phyloP scores from a whole-genome alignment of 2,329 filamentous ascomycete genomes.

The Arthroderma uncinatum region DNA sequence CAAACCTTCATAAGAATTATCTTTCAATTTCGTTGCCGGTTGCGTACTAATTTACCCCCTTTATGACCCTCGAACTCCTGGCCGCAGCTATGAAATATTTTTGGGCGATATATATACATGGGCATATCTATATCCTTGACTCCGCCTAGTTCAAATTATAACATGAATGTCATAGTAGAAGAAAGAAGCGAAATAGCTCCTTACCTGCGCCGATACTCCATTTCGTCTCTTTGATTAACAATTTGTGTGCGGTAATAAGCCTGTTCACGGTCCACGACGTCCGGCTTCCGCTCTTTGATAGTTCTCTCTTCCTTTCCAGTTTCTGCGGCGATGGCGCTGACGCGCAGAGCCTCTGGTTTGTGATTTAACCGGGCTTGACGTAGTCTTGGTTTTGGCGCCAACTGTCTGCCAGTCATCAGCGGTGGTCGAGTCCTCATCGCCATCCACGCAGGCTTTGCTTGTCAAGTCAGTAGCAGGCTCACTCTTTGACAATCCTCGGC shows the following conservation, averaged over 20 bases:
- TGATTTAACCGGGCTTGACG: not conserved
- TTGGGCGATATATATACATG: constrained; percentile 4
- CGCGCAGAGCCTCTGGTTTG: constrained; percentile 2
- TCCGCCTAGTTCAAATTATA: constrained; percentile 5
- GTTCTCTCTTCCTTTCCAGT: constrained; percentile 1
- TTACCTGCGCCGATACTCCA: constrained; percentile 3
- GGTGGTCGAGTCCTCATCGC: not conserved
- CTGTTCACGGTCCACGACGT: not conserved
- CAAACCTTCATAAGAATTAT: not conserved
- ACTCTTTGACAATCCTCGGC: constrained; percentile 16
- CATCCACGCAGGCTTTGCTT: not conserved
- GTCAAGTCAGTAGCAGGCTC: constrained; percentile 12
- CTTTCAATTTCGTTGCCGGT: not conserved
- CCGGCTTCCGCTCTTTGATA: not conserved
- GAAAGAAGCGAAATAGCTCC: not conserved
- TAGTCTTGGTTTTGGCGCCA: not conserved
- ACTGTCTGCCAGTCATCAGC: not conserved
- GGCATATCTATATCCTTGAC: constrained; percentile 4
- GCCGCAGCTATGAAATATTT: constrained; percentile 3
- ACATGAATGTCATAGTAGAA: not conserved
- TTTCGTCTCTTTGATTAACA: not conserved
- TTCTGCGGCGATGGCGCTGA: constrained; percentile 13
- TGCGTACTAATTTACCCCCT: not conserved
- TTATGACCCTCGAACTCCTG: constrained; percentile 3
- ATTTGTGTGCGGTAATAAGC: not conserved